Evolutionary conservation across 1,284 basidiomycete genomes (phyloP).

Genomic region (Gymnopus androsaceus): DNA sequence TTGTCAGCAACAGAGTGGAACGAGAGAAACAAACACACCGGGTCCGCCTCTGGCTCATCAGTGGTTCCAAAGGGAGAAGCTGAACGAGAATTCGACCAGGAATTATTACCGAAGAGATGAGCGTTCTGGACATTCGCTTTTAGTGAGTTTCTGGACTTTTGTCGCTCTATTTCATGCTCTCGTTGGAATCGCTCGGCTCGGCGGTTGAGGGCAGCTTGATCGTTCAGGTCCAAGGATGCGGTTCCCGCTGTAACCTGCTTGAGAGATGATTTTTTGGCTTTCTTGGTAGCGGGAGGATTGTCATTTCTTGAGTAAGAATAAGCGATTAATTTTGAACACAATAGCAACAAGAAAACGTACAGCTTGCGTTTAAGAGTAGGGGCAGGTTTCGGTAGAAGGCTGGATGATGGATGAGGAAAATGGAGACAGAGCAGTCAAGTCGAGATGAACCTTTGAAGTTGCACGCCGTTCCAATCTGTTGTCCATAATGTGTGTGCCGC

Average conservation of each 20-base stretch:
- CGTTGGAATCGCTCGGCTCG: constrained; percentile 78
- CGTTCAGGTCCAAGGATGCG: constrained; percentile 54
- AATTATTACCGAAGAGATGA: constrained; percentile 47
- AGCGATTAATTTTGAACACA: background rate
- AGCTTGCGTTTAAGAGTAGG: constrained; percentile 69
- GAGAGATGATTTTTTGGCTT: constrained; percentile 61
- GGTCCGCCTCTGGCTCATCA: constrained; percentile 72
- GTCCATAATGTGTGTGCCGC: constrained; percentile 80
- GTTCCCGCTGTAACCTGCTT: constrained; percentile 42
- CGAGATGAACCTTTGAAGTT: constrained; percentile 70
- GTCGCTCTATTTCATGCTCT: constrained; percentile 79
- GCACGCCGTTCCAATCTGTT: constrained; percentile 83
- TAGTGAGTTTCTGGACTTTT: constrained; percentile 50
- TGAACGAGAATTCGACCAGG: constrained; percentile 47
- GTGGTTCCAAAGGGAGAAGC: constrained; percentile 43
- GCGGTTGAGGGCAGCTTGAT: constrained; percentile 66
- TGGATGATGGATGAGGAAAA: constrained; percentile 36
- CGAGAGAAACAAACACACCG: constrained; percentile 47
- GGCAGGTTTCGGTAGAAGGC: constrained; percentile 65
- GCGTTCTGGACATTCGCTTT: constrained; percentile 51
- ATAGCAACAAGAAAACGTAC: constrained; percentile 37
- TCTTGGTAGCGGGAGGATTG: constrained; percentile 52
- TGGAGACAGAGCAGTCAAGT: constrained; percentile 3
- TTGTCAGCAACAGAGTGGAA: constrained; percentile 13
- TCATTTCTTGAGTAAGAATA: constrained; percentile 38